Evolutionary conservation across 345 rosid species (phyloP).

Genomic region (Eucalyptus caleyi): DNA sequence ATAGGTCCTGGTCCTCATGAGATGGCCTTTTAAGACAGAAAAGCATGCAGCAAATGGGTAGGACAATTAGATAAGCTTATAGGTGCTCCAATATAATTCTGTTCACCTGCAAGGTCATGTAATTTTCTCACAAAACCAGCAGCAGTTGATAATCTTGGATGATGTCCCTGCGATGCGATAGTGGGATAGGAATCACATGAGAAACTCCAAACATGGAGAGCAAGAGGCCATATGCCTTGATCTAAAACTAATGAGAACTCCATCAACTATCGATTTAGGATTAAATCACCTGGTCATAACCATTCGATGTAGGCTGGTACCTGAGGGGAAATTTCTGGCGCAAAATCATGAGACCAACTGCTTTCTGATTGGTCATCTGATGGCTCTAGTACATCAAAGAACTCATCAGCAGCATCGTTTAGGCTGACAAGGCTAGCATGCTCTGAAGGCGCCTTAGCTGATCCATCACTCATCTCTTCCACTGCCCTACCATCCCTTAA

Average conservation of each 20-base stretch:
- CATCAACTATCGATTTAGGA: background rate
- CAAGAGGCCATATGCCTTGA: background rate
- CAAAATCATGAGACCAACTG: slow-evolving; percentile 60
- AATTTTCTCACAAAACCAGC: slow-evolving; percentile 73
- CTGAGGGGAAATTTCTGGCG: slow-evolving; percentile 43
- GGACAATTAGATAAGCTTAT: background rate
- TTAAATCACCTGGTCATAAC: background rate
- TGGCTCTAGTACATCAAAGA: slow-evolving; percentile 89
- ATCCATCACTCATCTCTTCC: slow-evolving; percentile 35
- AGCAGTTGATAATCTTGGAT: slow-evolving; percentile 58
- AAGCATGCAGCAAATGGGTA: background rate
- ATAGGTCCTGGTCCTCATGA: background rate
- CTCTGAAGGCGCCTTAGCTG: slow-evolving; percentile 51
- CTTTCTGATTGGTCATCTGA: slow-evolving; percentile 50
- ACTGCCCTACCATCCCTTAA: slow-evolving; percentile 17
- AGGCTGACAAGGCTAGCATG: slow-evolving; percentile 71
- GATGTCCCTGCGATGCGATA: slow-evolving; percentile 46
- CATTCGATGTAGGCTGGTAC: slow-evolving; percentile 6
- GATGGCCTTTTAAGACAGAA: background rate
- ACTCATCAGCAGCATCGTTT: slow-evolving; percentile 78
- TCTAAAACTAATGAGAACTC: background rate
- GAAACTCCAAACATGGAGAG: background rate
- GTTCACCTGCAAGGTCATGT: slow-evolving; percentile 85
- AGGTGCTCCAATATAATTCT: background rate
- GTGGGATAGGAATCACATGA: background rate